Evolutionary conservation across 768 basidiomycete genomes (phyloP), one percentile per base, ranked within the genome.

Genomic region (Galerina sulciceps): DNA sequence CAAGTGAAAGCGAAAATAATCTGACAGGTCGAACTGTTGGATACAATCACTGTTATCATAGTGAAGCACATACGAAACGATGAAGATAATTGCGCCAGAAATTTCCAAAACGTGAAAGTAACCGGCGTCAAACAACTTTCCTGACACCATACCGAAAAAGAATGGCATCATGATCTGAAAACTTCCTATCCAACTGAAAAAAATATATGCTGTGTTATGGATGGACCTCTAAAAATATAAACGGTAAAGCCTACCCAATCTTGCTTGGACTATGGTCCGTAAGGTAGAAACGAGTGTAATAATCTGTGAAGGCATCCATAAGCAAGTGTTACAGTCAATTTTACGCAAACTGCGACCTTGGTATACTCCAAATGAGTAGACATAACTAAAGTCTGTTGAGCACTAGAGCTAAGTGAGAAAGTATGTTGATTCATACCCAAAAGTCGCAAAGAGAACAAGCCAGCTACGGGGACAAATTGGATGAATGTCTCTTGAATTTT

Each of bases 151-250:
- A 6, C 79, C 78, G 0, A 75, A 60, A 1, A 72, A 67, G 52
- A 79, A 76, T 9, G 76, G 68, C 35, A 83, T 66, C 41, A 76
- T 78, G 11, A 80, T 68, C 58, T 81, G 78, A 17, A 79, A 71
- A 48, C 78, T 78, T n/a, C 82, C 81, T 26, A 83, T 78, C 81
- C 81, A 82, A 23, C 78, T 80, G 34, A 10, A 43, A 8, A 26
- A 20, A 53, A 43, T 20, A 50, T 51, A 53, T 2, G 61, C 61
- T 3, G 60, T 23, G 61, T 62, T 3, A 61, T 23, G 20, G 34
- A 15, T 45, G 57, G 20, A 35, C 48, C 11, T 20, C 58, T 23
- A 13, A 42, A 51, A 4, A 50, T 57, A 20, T n/a, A 46, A 26
- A 50, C 14, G 20, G 10, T n/a, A 60, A 36, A 40, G 61, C 67